These are phyloP conservation scores for Pythium pectinolyticum DNA, from an alignment of 352 stramenopile species.

Conservation along the genomic window DNA sequence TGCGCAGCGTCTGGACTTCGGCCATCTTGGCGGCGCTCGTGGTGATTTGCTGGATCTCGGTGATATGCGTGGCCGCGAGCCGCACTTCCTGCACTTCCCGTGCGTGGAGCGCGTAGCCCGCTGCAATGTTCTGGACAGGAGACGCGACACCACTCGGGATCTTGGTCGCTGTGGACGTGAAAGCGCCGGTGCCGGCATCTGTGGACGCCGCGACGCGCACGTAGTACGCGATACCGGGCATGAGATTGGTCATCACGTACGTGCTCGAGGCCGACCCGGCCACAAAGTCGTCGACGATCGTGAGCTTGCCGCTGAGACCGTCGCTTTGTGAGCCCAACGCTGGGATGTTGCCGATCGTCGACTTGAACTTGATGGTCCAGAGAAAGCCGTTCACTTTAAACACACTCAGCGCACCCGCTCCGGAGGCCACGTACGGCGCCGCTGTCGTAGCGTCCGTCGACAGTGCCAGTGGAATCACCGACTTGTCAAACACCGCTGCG, in stretches of 20 bases:
- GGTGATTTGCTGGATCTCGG: slow-evolving; percentile 64
- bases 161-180: slow-evolving; percentile 36
- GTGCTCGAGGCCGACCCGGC: slow-evolving; percentile 48
- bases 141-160: slow-evolving; percentile 50
- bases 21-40: slow-evolving; percentile 61
- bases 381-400: slow-evolving; percentile 81
- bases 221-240: slow-evolving; percentile 69
- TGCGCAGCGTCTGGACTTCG: slow-evolving; percentile 74
- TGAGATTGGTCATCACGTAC: slow-evolving; percentile 48
- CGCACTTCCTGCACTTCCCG: slow-evolving; percentile 72
- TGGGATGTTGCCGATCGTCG: slow-evolving; percentile 66
- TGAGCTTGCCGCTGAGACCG: slow-evolving; percentile 32
- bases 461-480: slow-evolving; percentile 51
- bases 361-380: slow-evolving; percentile 83
- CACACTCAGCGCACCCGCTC: slow-evolving; percentile 41
- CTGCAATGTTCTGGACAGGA: slow-evolving; percentile 48
- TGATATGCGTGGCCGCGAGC: slow-evolving; percentile 62
- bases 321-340: slow-evolving; percentile 36
- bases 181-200: slow-evolving; percentile 53
- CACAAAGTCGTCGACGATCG: slow-evolving; percentile 36
- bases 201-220: slow-evolving; percentile 60
- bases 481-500: slow-evolving; percentile 32
- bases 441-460: slow-evolving; percentile 25
- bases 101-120: slow-evolving; percentile 58
- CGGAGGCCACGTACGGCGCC: slow-evolving; percentile 40